Percentiles rank a stretch among this genome's conserved stretches.
These are phyloP conservation scores for Neolentinus lepideus DNA, from an alignment of 1,284 basidiomycete species.

Conservation along the genomic window DNA sequence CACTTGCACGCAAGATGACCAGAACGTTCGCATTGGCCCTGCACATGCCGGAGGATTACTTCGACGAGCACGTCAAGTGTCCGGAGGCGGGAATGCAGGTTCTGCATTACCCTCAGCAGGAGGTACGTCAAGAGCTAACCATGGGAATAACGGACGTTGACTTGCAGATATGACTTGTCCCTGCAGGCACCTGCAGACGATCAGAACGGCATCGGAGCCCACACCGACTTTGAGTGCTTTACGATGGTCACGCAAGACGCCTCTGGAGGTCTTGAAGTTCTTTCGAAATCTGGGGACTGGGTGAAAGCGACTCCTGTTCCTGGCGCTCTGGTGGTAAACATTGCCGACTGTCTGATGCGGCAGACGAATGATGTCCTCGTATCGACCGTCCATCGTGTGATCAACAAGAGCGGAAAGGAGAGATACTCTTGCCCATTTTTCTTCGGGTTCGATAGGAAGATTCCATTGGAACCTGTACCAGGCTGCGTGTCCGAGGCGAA, in stretches of 20 bases:
- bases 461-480: conserved; percentile 28
- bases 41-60: conserved; percentile 68
- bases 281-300: conserved; percentile 47
- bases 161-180: too few relatives aligned
- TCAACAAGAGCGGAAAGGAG: conserved; percentile 63
- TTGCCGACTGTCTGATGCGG: background rate
- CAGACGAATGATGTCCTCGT: conserved; percentile 77
- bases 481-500: conserved; percentile 60
- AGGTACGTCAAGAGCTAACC: background rate
- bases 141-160: too few relatives aligned
- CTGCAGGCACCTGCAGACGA: conserved; percentile 42
- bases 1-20: conserved; percentile 67
- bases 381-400: conserved; percentile 78
- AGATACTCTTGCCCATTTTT: conserved; percentile 82
- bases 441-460: conserved; percentile 55
- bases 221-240: conserved; percentile 81
- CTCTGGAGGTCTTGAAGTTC: conserved; percentile 44
- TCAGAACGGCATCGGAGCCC: conserved; percentile 79
- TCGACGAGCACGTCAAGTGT: conserved; percentile 69
- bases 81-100: conserved; percentile 76
- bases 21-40: conserved; percentile 82
- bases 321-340: conserved; percentile 59
- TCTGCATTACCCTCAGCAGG: conserved; percentile 59
- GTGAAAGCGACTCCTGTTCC: conserved; percentile 46
- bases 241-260: conserved; percentile 81